phyloP scores from a whole-genome alignment of 805 yeast genomes.

The Kurtzmaniella cleridarum region DNA sequence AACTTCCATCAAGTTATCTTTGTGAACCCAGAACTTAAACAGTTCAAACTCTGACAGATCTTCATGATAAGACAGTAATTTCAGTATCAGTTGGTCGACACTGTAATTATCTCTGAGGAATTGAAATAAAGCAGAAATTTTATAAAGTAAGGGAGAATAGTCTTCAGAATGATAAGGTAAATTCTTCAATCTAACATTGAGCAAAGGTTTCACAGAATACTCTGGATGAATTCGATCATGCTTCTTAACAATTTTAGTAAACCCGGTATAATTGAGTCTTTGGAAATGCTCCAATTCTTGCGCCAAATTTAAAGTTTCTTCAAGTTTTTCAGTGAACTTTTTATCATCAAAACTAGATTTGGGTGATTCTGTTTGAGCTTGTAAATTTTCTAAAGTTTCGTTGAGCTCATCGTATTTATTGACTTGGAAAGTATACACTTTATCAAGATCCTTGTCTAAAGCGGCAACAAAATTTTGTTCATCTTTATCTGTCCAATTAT shows the following conservation, averaged over 20 bases:
- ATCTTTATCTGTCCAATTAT: constrained; percentile 64
- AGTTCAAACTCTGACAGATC: constrained; percentile 47
- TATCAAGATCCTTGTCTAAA: constrained; percentile 66
- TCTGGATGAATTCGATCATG: constrained; percentile 87
- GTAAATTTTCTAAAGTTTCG: constrained; percentile 58
- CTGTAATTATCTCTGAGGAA: constrained; percentile 71
- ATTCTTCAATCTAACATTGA: constrained; percentile 80
- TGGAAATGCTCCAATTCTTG: constrained; percentile 87
- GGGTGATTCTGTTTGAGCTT: constrained; percentile 45
- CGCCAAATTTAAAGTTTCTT: constrained; percentile 66
- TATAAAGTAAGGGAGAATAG: constrained; percentile 83
- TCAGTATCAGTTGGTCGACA: constrained; percentile 43
- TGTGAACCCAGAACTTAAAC: constrained; percentile 92
- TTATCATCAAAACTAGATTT: constrained; percentile 47
- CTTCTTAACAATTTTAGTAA: constrained; percentile 89
- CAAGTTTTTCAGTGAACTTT: constrained; percentile 62
- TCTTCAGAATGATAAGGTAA: constrained; percentile 94
- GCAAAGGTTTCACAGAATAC: constrained; percentile 84
- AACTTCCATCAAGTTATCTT: constrained; percentile 91
- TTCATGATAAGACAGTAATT: constrained; percentile 44
- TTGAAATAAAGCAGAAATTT: constrained; percentile 75
- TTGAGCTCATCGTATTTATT: constrained; percentile 65
- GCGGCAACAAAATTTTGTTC: constrained; percentile 64
- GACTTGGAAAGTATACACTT: constrained; percentile 69
- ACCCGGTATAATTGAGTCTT: constrained; percentile 90